A percentile compares a stretch with the other conserved stretches of the same genome.
Conservation (phyloP, 192 early-diverging fungal species). For the Chytriomyces confervae region DNA sequence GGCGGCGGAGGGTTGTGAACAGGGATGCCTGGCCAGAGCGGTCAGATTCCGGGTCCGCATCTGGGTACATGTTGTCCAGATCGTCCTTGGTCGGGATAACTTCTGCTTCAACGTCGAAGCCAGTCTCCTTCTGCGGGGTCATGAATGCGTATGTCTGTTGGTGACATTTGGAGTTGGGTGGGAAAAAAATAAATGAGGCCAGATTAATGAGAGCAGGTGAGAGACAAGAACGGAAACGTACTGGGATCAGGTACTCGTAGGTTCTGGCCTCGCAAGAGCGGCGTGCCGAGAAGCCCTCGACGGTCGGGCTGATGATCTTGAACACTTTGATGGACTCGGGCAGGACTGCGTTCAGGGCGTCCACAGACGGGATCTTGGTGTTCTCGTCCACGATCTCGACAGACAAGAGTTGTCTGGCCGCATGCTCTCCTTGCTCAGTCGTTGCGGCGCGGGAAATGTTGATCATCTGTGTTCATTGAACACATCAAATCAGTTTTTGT, state of each 20-base stretch:
- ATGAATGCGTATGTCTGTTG: constrained; percentile 54
- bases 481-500: too few relatives aligned
- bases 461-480: constrained; percentile 37
- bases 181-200: too few relatives aligned
- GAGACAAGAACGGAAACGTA: too few relatives aligned
- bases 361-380: constrained; percentile 26
- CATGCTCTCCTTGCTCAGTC: constrained; percentile 46
- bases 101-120: constrained; percentile 40
- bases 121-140: constrained; percentile 46
- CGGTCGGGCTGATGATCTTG: constrained; percentile 17
- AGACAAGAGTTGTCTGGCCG: constrained; percentile 41
- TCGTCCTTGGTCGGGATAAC: constrained; percentile 39
- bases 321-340: constrained; percentile 37
- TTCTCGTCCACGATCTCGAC: constrained; percentile 28
- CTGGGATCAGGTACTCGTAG: constrained; percentile 58
- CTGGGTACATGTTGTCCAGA: constrained; percentile 38
- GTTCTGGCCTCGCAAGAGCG: constrained; percentile 56
- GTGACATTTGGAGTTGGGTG: too few relatives aligned
- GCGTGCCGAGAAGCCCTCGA: constrained; percentile 50
- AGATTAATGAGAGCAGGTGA: too few relatives aligned
- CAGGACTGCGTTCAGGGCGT: constrained; percentile 30
- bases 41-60: constrained; percentile 33
- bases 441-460: constrained; percentile 55
- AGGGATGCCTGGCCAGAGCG: constrained; percentile 23
- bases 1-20: constrained; percentile 26